Evolutionary conservation across 257 asterid species (phyloP).

Genomic region (Ligustrum vulgare): DNA sequence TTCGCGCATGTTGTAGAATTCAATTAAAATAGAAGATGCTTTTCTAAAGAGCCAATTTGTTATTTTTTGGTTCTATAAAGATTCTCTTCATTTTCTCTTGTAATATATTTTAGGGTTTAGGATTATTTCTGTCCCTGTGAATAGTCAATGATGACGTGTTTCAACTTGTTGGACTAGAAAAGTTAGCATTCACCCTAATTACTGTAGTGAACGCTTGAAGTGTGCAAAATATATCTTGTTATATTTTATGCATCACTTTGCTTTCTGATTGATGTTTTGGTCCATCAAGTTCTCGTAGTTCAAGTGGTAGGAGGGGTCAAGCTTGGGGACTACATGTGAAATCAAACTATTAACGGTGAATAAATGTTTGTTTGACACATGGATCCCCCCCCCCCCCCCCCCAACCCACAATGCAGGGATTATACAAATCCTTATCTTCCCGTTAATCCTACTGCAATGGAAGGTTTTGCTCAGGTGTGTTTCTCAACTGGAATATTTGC

Average conservation of each 20-base stretch:
- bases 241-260: background rate
- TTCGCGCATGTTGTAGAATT: too few species aligned
- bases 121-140: background rate
- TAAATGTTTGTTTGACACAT: constrained; percentile 18
- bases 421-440: constrained; percentile 87
- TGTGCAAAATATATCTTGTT: background rate
- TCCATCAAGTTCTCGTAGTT: constrained; percentile 11
- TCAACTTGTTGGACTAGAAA: background rate
- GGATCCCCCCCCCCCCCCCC: background rate
- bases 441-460: constrained; percentile 75
- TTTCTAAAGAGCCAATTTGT: too few species aligned
- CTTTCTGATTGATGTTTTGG: background rate
- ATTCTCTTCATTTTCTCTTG: background rate
- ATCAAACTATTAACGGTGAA: background rate
- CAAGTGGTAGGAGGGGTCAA: background rate
- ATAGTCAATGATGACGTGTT: background rate
- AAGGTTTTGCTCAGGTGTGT: constrained; percentile 63
- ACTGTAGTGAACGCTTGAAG: background rate
- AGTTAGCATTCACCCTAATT: background rate
- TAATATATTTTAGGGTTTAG: background rate
- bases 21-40: too few species aligned
- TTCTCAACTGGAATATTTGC: constrained; percentile 17
- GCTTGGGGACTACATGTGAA: background rate
- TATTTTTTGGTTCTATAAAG: background rate
- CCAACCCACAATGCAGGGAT: constrained; percentile 51